Evolutionary conservation across 2,329 filamentous ascomycete species (phyloP).

Genomic region (Teratosphaeria pseudoeucalypti): DNA sequence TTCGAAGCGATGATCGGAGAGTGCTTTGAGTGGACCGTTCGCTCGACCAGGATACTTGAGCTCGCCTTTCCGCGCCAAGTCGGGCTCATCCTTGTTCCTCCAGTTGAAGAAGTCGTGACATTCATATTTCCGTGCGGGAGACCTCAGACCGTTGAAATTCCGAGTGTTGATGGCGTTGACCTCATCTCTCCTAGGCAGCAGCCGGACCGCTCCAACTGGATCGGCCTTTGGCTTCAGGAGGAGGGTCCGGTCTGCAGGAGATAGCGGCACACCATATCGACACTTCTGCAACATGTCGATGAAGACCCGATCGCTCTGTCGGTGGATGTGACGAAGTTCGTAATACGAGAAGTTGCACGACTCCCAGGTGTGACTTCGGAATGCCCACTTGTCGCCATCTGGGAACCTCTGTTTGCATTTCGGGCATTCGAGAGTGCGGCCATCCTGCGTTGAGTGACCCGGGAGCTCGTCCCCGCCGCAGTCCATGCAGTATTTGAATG

Average conservation of each 20-base stretch:
- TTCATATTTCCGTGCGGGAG: conserved; percentile 1
- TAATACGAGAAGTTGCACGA: conserved; percentile 45
- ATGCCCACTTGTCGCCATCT: conserved; percentile 51
- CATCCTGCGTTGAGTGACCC: conserved; percentile 7
- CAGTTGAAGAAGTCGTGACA: conserved; percentile 21
- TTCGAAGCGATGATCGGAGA: conserved; percentile 36
- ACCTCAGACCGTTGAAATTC: conserved; percentile 12
- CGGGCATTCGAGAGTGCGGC: background rate
- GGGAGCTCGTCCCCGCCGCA: conserved; percentile 29
- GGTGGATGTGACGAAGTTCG: conserved; percentile 45
- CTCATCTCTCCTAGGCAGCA: conserved; percentile 24
- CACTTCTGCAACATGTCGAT: conserved; percentile 47
- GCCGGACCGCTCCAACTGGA: conserved; percentile 33
- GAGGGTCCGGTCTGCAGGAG: conserved; percentile 27
- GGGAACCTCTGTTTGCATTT: conserved; percentile 20
- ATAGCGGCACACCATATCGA: conserved; percentile 18
- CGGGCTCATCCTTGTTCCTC: conserved; percentile 9
- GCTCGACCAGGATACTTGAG: conserved; percentile 3
- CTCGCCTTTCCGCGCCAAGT: conserved; percentile 3
- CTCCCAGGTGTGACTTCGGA: conserved; percentile 45
- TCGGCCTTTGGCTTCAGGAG: conserved; percentile 37
- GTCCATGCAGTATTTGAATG: conserved; percentile 42
- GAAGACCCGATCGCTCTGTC: conserved; percentile 46
- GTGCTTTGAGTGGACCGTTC: conserved; percentile 9
- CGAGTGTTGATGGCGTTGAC: conserved; percentile 2